Base-by-base conservation (phyloP, 805 yeast species). In the Lipomyces starkeyi region DNA sequence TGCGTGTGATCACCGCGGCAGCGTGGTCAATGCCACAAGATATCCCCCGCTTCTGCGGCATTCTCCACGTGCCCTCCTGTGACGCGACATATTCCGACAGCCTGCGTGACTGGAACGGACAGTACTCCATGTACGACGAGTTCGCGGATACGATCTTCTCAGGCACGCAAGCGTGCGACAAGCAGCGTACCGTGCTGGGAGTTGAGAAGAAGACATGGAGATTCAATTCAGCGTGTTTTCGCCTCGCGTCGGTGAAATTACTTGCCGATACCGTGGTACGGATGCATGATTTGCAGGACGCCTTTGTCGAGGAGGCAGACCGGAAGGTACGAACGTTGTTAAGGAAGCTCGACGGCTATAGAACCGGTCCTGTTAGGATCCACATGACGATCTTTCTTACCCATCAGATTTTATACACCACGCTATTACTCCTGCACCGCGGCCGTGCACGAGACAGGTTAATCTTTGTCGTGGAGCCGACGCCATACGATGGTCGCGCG, bases 371-470 rank as follows among this genome's bases (percentile, higher is more conserved):
- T 17, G 53, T n/a, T 32, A 47, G 63, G 20, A 57, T 69, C n/a
- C 71, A 69, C 43, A 67, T 67, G 70, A 25, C 58, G 13, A 58
- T 63, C 25, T 69, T 69, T 47, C 29, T 60, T 25, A 61, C 72
- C 3, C 66, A 67, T 54, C 63, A 63, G 67, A 25, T 66, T 17
- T 37, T 69, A 22, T 67, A 52, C 52, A 63, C 72, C 17, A 63
- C 66, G 7, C 29, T 69, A 32, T 25, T 69, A 14, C 55, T 69
- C 3, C 58, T 69, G 2, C 70, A 66, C 54, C 71, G 70, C 13
- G 47, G 55, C n/a, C 63, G 58, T n/a, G 70, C 70, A 2, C 56
- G 54, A 32, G 63, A 66, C 29, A 27, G 69, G 20, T 52, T 69
- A 3, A 67, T 69, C 9, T 69, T 69, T 61, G 71, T 58, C 4